Evolutionary conservation across 768 basidiomycete species (phyloP).

Genomic region (Kwoniella europaea): DNA sequence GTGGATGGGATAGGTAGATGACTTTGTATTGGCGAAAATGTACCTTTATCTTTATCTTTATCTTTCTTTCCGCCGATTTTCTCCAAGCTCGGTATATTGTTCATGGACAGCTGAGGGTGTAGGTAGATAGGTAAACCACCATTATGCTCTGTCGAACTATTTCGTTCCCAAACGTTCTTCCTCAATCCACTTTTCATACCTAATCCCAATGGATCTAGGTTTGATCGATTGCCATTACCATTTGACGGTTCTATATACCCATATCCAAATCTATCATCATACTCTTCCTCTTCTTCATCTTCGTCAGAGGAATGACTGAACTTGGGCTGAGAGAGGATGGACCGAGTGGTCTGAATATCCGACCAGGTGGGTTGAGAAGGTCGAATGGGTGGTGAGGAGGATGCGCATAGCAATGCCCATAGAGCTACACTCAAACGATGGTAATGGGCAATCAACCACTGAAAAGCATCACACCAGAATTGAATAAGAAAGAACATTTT

Average conservation of each 20-base stretch:
- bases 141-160: neutral
- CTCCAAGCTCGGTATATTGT: neutral
- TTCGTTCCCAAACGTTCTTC: conserved; percentile 43
- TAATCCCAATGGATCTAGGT: conserved; percentile 22
- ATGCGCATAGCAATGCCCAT: conserved; percentile 37
- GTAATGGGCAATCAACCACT: neutral
- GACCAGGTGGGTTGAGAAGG: conserved; percentile 41
- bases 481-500: neutral
- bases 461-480: neutral
- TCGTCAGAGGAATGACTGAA: conserved; percentile 7
- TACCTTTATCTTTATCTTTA: conserved; percentile 2
- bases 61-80: too few relatives aligned
- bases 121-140: conserved; percentile 17
- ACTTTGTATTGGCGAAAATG: conserved; percentile 33
- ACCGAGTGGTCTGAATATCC: conserved; percentile 29
- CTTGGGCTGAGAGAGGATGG: conserved; percentile 3
- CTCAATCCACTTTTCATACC: conserved; percentile 36
- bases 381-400: conserved; percentile 31
- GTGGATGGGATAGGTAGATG: conserved; percentile 41
- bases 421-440: conserved; percentile 24
- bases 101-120: neutral
- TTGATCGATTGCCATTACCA: neutral
- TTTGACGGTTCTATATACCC: conserved; percentile 6
- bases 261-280: conserved; percentile 17
- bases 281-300: conserved; percentile 24